A percentile compares a stretch with the other conserved stretches of the same genome.
Conservation (phyloP, 1,284 basidiomycete species). For the Phaffia rhodozyma region DNA sequence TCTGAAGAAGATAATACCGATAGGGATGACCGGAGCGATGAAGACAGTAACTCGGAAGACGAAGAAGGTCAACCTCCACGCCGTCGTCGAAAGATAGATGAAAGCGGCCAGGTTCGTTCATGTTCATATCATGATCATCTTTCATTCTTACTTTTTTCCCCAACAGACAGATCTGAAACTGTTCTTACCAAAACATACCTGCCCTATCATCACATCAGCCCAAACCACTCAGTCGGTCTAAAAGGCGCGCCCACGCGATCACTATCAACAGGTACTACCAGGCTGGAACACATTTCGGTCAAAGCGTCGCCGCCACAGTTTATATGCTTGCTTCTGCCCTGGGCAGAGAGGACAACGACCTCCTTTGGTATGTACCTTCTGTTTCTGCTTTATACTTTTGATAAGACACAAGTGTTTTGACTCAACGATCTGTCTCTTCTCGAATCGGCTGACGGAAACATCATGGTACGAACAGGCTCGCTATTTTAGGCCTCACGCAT, state of each 20-base stretch:
- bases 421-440: neutral
- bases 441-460: neutral
- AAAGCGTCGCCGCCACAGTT: slow-evolving; percentile 76
- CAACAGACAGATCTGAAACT: neutral
- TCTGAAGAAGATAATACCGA: slow-evolving; percentile 20
- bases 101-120: neutral
- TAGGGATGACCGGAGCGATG: slow-evolving; percentile 27
- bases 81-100: slow-evolving; percentile 19
- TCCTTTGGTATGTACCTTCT: slow-evolving; percentile 57
- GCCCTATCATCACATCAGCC: neutral
- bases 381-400: neutral
- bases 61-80: slow-evolving; percentile 34
- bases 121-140: neutral
- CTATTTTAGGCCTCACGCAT: slow-evolving; percentile 83
- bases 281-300: slow-evolving; percentile 74
- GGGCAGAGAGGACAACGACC: slow-evolving; percentile 83
- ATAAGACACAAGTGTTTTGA: neutral
- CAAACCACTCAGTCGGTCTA: slow-evolving; percentile 52
- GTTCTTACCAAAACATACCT: neutral
- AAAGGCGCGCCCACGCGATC: slow-evolving; percentile 50
- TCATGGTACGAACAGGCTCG: slow-evolving; percentile 48
- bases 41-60: slow-evolving; percentile 39
- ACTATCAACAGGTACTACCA: slow-evolving; percentile 70
- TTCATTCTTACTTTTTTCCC: neutral
- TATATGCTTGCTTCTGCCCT: slow-evolving; percentile 81